A percentile compares a stretch with the other conserved stretches of the same genome.
These are phyloP conservation scores for Bacidia gigantensis DNA, from an alignment of 495 filamentous ascomycete genomes.

Conservation along the genomic window DNA sequence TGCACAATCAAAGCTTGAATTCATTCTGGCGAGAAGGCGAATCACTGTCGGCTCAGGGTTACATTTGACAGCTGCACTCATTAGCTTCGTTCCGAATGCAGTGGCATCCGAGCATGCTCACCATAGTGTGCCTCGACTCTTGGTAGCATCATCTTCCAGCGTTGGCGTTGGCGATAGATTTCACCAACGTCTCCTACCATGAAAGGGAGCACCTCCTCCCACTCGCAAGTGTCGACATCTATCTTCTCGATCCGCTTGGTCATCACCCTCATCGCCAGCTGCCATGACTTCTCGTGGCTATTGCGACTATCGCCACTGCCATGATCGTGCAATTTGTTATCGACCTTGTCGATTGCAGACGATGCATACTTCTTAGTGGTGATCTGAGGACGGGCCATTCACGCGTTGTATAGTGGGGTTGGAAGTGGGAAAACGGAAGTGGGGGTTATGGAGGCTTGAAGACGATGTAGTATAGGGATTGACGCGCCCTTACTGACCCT, in stretches of 20 bases:
- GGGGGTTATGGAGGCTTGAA: constrained; percentile 84
- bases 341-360: neutral
- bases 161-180: constrained; percentile 94
- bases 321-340: neutral
- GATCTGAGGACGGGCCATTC: constrained; percentile 50
- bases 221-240: constrained; percentile 69
- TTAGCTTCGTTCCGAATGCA: neutral
- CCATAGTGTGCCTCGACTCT: constrained; percentile 95
- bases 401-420: constrained; percentile 23
- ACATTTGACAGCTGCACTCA: constrained; percentile 75
- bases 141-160: constrained; percentile 90
- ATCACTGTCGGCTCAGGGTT: constrained; percentile 88
- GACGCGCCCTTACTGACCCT: constrained; percentile 85
- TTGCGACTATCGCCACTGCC: neutral
- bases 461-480: constrained; percentile 68
- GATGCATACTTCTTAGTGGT: constrained; percentile 27
- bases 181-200: constrained; percentile 97
- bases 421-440: constrained; percentile 15
- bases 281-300: constrained; percentile 37
- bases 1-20: constrained; percentile 95
- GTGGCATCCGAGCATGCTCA: constrained; percentile 32
- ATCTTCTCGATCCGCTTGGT: constrained; percentile 68
- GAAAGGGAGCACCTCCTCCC: constrained; percentile 91
- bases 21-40: constrained; percentile 70
- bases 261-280: constrained; percentile 51